These are phyloP conservation scores for Xanthoceras sorbifolium DNA, from an alignment of 345 rosid genomes.

Conservation along the genomic window DNA sequence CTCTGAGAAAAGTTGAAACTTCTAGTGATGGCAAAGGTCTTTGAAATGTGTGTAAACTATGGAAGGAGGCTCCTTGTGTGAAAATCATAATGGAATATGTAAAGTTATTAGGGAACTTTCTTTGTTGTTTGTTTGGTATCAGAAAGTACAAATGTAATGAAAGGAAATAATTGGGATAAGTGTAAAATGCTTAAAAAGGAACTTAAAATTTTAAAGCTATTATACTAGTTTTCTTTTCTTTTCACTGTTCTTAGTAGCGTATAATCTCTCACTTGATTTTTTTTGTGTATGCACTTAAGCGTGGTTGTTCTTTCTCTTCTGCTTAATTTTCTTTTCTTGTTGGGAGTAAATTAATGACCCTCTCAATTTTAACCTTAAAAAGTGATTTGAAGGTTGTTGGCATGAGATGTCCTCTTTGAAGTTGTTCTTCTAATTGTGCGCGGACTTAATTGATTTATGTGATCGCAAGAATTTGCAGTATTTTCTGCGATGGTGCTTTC, in stretches of 20 bases:
- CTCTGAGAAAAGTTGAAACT: not conserved
- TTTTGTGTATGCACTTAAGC: not conserved
- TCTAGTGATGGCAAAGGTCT: not conserved
- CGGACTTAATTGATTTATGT: not conserved
- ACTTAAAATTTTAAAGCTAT: not conserved
- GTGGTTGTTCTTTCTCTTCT: not conserved
- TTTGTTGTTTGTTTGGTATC: not conserved
- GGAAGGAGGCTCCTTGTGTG: not conserved
- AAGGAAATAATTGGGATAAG: not conserved
- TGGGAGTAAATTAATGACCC: not conserved
- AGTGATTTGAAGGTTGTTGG: not conserved
- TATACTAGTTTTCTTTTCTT: not conserved
- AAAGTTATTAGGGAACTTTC: not conserved
- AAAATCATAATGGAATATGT: not conserved
- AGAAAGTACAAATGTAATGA: not conserved
- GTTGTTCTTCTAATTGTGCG: not conserved
- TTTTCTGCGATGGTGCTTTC: not conserved
- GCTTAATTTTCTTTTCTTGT: not conserved
- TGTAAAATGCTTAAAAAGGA: not conserved
- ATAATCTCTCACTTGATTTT: not conserved
- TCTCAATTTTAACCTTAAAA: not conserved
- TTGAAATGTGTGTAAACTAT: not conserved
- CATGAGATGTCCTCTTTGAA: conserved; percentile 4
- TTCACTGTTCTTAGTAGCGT: not conserved
- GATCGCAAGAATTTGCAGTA: not conserved